phyloP scores from a whole-genome alignment of 768 basidiomycete species.

The Hypsizygus marmoreus region DNA sequence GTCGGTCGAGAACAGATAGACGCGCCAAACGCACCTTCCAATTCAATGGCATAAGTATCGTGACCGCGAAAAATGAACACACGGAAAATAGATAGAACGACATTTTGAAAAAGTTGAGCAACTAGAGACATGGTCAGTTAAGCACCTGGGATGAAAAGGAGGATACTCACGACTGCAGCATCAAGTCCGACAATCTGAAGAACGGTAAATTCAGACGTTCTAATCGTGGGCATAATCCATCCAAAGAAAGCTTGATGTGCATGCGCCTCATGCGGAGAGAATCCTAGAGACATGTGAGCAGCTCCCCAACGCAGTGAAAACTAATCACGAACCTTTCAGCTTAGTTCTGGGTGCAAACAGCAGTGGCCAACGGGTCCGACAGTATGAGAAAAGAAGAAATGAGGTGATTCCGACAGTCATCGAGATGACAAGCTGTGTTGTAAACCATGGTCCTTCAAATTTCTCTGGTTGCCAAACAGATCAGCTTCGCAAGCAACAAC shows the following conservation, averaged over 20 bases:
- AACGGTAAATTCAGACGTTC: constrained; percentile 89
- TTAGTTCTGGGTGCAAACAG: constrained; percentile 93
- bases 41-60: constrained; percentile 94
- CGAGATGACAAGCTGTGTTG: constrained; percentile 84
- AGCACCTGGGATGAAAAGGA: not conserved
- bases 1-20: constrained; percentile 1
- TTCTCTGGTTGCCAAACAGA: constrained; percentile 45
- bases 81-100: constrained; percentile 89
- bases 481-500: not conserved
- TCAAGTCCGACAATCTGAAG: constrained; percentile 96
- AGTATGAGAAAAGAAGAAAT: constrained; percentile 88
- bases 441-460: constrained; percentile 95
- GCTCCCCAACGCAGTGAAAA: constrained; percentile 14
- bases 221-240: constrained; percentile 93
- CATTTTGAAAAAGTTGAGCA: constrained; percentile 95
- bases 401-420: constrained; percentile 73
- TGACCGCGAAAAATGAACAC: constrained; percentile 78
- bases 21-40: constrained; percentile 64
- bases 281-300: constrained; percentile 49
- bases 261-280: constrained; percentile 93
- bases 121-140: constrained; percentile 40
- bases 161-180: constrained; percentile 82
- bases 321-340: constrained; percentile 67
- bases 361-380: constrained; percentile 84
- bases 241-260: constrained; percentile 87